Evolutionary conservation across 306 rosid genomes (phyloP), one percentile per base, ranked within the genome.

Genomic region (Argentina anserina): DNA sequence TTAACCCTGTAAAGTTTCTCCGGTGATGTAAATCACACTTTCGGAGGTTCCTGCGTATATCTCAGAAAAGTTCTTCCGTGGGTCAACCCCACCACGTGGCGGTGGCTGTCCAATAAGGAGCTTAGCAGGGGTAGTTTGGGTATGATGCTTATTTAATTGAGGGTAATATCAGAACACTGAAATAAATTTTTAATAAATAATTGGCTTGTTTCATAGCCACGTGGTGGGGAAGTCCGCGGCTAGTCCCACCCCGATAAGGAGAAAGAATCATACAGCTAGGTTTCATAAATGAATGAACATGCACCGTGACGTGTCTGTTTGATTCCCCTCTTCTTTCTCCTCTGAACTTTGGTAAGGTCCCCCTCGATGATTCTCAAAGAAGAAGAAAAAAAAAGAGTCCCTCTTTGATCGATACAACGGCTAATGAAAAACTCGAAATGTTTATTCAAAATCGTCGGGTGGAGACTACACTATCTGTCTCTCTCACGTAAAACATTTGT

Each of bases 211-310:
- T n/a, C n/a, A n/a, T n/a, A n/a, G n/a, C n/a, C n/a, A n/a, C n/a
- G n/a, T n/a, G n/a, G n/a, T n/a, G n/a, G n/a, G n/a, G n/a, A n/a
- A n/a, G n/a, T n/a, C n/a, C n/a, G n/a, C n/a, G n/a, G n/a, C n/a
- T n/a, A 0, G 1, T 23, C 11, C 25, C 66, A 23, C 15, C 18
- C 20, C 21, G 20, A 33, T 17, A 31, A 17, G 67, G 41, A 61
- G 5, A 20, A 34, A 18, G 67, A 61, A 61, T 33, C 67, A 61
- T 34, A 31, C 67, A 61, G 67, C 67, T 18, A 18, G 43, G 26
- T 61, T 61, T 60, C 65, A 60, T 31, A 31, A 31, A 59, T 6
- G 65, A 23, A 17, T 6, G 66, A 60, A 60, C 65, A 60, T 60
- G 65, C 65, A 29, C 5, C 15, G 65, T 12, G 34, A 56, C 20